A percentile compares a stretch with the other conserved stretches of the same genome.
phyloP scores from a whole-genome alignment of 2,329 filamentous ascomycete species.

The Alternaria hordeiaustralica region DNA sequence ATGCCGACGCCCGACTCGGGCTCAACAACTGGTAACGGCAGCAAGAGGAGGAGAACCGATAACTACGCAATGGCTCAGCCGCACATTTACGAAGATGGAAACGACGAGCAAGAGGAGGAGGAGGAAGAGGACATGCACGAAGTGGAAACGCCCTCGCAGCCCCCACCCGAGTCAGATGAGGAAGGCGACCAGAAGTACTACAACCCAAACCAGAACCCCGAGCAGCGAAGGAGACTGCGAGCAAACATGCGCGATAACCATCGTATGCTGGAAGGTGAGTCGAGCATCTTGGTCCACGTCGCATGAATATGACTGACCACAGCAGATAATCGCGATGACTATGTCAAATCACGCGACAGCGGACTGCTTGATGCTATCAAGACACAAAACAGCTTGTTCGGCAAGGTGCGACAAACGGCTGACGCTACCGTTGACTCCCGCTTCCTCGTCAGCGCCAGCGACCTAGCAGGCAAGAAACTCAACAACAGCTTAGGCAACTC shows the following conservation, averaged over 20 bases:
- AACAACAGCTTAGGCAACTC: constrained; percentile 75
- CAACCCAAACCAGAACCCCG: constrained; percentile 81
- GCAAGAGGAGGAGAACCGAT: constrained; percentile 56
- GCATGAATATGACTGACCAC: constrained; percentile 43
- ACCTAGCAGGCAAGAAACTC: constrained; percentile 80
- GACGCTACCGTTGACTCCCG: constrained; percentile 91
- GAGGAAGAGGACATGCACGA: constrained; percentile 1
- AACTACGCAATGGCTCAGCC: constrained; percentile 33
- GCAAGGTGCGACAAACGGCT: constrained; percentile 80
- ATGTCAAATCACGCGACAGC: constrained; percentile 67
- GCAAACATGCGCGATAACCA: constrained; percentile 72
- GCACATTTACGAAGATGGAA: constrained; percentile 14
- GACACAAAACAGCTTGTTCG: constrained; percentile 69
- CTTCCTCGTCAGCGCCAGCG: constrained; percentile 80
- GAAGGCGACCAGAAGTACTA: constrained; percentile 58
- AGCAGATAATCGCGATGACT: constrained; percentile 73
- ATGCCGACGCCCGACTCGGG: constrained; percentile 51
- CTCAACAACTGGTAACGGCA: constrained; percentile 32
- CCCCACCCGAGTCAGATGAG: constrained; percentile 10
- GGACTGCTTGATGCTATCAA: constrained; percentile 70
- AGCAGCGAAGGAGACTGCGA: constrained; percentile 74
- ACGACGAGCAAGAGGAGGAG: constrained; percentile 23
- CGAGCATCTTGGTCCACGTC: background rate
- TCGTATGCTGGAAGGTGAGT: constrained; percentile 61
- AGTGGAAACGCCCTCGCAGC: constrained; percentile 10